These are phyloP conservation scores for Amanita exitialis DNA, from an alignment of 768 basidiomycete genomes.

Conservation along the genomic window DNA sequence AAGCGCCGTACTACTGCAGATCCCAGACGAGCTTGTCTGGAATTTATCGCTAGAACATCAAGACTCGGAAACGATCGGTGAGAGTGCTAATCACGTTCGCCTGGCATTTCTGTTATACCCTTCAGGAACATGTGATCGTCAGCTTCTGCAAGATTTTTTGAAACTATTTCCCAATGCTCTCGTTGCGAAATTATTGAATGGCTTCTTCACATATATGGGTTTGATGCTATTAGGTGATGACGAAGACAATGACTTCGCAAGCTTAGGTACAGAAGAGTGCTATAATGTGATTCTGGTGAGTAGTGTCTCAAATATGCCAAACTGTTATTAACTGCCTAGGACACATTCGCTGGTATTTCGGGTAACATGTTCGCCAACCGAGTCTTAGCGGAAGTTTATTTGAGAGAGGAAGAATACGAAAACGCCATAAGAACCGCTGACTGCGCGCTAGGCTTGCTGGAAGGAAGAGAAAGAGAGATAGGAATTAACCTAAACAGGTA, in stretches of 20 bases:
- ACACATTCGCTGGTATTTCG: slow-evolving; percentile 36
- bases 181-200: slow-evolving; percentile 47
- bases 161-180: slow-evolving; percentile 52
- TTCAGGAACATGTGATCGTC: slow-evolving; percentile 52
- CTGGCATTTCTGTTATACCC: slow-evolving; percentile 2
- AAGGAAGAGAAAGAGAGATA: slow-evolving; percentile 41
- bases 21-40: slow-evolving; percentile 83
- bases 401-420: slow-evolving; percentile 61
- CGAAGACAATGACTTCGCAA: slow-evolving; percentile 21
- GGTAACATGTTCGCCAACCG: slow-evolving; percentile 61
- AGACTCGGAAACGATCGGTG: slow-evolving; percentile 61
- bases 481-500: slow-evolving; percentile 45
- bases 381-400: slow-evolving; percentile 55
- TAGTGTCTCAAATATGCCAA: slow-evolving; percentile 1
- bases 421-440: slow-evolving; percentile 66
- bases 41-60: slow-evolving; percentile 60
- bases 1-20: slow-evolving; percentile 65
- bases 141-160: slow-evolving; percentile 49
- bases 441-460: slow-evolving; percentile 50
- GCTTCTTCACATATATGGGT: slow-evolving; percentile 58
- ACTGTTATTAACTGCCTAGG: slow-evolving; percentile 26
- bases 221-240: slow-evolving; percentile 29
- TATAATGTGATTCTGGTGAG: slow-evolving; percentile 56
- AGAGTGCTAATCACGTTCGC: slow-evolving; percentile 15
- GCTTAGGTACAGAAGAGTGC: slow-evolving; percentile 37